phyloP scores from a whole-genome alignment of 2,329 filamentous ascomycete species.

The Fusarium sulawesiense region DNA sequence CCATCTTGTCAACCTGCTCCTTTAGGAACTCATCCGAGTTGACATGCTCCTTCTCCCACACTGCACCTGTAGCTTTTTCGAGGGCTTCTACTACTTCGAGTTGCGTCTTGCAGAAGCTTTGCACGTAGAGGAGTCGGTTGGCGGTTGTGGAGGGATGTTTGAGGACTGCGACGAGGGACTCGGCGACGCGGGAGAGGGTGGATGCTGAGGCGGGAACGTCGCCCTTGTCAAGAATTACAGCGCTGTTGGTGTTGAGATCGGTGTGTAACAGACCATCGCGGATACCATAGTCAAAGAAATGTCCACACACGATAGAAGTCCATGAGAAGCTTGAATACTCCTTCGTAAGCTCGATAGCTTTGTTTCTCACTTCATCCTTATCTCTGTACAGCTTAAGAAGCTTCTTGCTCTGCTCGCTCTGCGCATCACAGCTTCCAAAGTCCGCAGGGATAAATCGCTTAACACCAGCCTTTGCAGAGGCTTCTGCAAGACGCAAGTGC shows the following conservation, averaged over 20 bases:
- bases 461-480: slow-evolving; percentile 68
- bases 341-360: slow-evolving; percentile 48
- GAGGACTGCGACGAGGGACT: slow-evolving; percentile 63
- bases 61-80: slow-evolving; percentile 61
- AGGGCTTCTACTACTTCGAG: slow-evolving; percentile 59
- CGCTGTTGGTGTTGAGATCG: slow-evolving; percentile 56
- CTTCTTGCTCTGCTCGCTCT: slow-evolving; percentile 50
- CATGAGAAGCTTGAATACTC: slow-evolving; percentile 61
- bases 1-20: slow-evolving; percentile 53
- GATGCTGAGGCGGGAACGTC: slow-evolving; percentile 60
- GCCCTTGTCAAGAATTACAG: slow-evolving; percentile 64
- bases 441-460: slow-evolving; percentile 72
- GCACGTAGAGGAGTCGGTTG: slow-evolving; percentile 62
- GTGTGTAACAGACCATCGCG: slow-evolving; percentile 54
- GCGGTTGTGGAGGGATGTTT: slow-evolving; percentile 61
- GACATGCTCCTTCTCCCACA: slow-evolving; percentile 50
- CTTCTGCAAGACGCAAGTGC: slow-evolving; percentile 64
- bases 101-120: slow-evolving; percentile 61
- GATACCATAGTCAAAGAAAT: slow-evolving; percentile 64
- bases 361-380: slow-evolving; percentile 49
- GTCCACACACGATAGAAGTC: slow-evolving; percentile 58
- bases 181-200: slow-evolving; percentile 60
- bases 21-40: slow-evolving; percentile 56
- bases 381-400: slow-evolving; percentile 51
- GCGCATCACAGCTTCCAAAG: slow-evolving; percentile 58